Evolutionary conservation across 1,139 yeast species (phyloP).

Genomic region (Kodamaea suecica): DNA sequence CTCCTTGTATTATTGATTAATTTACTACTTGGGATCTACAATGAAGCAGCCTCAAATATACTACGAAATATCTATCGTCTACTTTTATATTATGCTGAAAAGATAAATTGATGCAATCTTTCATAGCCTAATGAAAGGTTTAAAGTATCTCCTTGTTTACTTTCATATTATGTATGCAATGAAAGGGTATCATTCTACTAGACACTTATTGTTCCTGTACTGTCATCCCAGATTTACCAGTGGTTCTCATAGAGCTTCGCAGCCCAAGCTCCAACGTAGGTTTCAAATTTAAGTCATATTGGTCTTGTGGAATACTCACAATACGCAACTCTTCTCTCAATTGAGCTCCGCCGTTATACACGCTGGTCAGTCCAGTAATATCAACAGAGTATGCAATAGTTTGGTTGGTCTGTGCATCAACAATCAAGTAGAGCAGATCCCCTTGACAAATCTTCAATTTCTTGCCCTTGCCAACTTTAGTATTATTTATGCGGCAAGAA

Average conservation of each 20-base stretch:
- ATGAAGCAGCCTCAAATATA: too few relatives aligned
- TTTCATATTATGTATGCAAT: too few relatives aligned
- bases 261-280: conserved; percentile 7
- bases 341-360: conserved; percentile 37
- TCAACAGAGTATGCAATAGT: conserved; percentile 50
- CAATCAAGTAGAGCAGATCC: conserved; percentile 63
- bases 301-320: conserved; percentile 28
- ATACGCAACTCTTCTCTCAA: conserved; percentile 11
- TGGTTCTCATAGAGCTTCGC: not conserved
- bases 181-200: too few relatives aligned
- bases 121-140: too few relatives aligned
- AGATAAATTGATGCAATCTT: too few relatives aligned
- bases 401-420: conserved; percentile 52
- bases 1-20: too few relatives aligned
- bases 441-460: conserved; percentile 61
- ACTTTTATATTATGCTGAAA: too few relatives aligned
- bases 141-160: too few relatives aligned
- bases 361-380: conserved; percentile 52
- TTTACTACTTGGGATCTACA: too few relatives aligned
- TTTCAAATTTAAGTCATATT: conserved; percentile 19
- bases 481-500: conserved; percentile 67
- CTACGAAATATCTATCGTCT: too few relatives aligned
- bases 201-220: too few relatives aligned
- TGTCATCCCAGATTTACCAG: not conserved
- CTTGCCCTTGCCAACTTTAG: conserved; percentile 56